A percentile compares a stretch with the other conserved stretches of the same genome.
Conservation (phyloP, 768 basidiomycete genomes). For the Agrocybe chaxingu region DNA sequence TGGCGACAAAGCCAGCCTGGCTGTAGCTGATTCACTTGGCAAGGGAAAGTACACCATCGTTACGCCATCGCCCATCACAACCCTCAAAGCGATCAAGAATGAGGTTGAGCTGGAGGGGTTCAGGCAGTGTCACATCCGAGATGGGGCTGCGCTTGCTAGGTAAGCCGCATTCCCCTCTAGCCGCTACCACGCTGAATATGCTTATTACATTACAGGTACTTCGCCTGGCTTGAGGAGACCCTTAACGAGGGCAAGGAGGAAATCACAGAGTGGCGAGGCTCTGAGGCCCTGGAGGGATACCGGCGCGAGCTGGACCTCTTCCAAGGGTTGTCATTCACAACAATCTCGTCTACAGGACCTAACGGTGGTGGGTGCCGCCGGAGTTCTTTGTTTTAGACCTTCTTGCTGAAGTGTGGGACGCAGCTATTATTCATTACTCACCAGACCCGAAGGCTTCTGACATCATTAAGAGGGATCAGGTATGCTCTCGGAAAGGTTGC, state of each 20-base stretch:
- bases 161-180: no score
- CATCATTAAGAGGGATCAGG: constrained; percentile 72
- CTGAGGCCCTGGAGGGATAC: constrained; percentile 74
- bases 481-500: constrained; percentile 19
- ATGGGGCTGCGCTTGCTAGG: constrained; percentile 80
- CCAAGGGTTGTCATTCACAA: constrained; percentile 85
- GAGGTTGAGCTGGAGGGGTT: constrained; percentile 84
- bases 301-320: constrained; percentile 80
- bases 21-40: constrained; percentile 79
- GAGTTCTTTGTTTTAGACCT: neutral
- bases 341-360: constrained; percentile 90
- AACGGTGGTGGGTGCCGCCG: constrained; percentile 69
- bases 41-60: constrained; percentile 57
- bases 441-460: constrained; percentile 76
- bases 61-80: constrained; percentile 67
- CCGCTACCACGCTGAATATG: no score
- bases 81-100: constrained; percentile 82
- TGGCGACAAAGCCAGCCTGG: constrained; percentile 74
- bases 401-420: neutral
- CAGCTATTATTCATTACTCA: constrained; percentile 91
- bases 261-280: constrained; percentile 77
- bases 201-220: constrained; percentile 44
- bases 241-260: constrained; percentile 51
- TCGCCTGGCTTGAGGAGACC: constrained; percentile 91
- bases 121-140: constrained; percentile 82